phyloP scores from a whole-genome alignment of 208 protist species.

The Leishmania major region DNA sequence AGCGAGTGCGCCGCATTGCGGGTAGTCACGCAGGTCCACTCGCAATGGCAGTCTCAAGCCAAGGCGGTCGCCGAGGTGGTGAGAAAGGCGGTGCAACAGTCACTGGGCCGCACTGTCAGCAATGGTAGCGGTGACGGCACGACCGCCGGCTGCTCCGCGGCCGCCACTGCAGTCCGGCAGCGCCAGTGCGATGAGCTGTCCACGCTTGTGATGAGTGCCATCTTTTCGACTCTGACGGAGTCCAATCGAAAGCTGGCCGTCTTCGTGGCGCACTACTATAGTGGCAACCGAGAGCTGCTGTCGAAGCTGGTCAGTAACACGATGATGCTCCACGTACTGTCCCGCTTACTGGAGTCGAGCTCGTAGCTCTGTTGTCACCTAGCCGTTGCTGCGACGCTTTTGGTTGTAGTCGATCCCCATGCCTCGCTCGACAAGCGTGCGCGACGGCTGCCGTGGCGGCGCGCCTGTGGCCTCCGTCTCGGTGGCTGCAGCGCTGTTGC shows the following conservation, averaged over 20 bases:
- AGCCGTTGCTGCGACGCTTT: background rate
- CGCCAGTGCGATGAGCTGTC: conserved; percentile 36
- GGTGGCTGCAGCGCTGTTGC: background rate
- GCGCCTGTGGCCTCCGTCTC: background rate
- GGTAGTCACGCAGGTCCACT: conserved; percentile 39
- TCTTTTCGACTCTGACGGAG: conserved; percentile 41
- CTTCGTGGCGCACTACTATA: conserved; percentile 41
- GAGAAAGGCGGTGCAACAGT: conserved; percentile 18
- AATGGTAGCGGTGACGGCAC: conserved; percentile 1
- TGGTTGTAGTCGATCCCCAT: background rate
- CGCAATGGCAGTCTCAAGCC: conserved; percentile 41
- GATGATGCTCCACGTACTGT: conserved; percentile 49
- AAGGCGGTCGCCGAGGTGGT: conserved; percentile 19
- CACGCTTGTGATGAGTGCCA: conserved; percentile 16
- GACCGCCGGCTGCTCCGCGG: background rate
- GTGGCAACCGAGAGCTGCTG: conserved; percentile 50
- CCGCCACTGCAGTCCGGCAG: conserved; percentile 7
- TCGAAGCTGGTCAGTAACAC: conserved; percentile 61
- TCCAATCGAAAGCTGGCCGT: conserved; percentile 48
- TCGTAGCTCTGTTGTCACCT: background rate
- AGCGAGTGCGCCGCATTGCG: conserved; percentile 28
- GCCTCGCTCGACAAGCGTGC: background rate
- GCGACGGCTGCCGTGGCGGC: background rate
- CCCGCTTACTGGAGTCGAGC: conserved; percentile 32
- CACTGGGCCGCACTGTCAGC: conserved; percentile 13